Conservation (phyloP, 371 early-diverging fungal species). For the Mucor mucedo region DNA sequence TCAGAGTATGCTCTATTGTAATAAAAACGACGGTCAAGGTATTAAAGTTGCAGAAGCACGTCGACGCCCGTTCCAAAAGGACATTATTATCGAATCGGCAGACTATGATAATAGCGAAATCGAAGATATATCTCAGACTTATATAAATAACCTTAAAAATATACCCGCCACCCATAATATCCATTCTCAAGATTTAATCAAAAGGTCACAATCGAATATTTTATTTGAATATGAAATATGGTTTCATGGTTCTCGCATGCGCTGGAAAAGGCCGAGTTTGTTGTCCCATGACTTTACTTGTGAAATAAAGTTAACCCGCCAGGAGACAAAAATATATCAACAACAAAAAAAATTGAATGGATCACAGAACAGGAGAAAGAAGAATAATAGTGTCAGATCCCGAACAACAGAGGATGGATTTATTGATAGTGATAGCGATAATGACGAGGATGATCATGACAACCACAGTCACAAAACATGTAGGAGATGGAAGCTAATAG, state of each 20-base stretch:
- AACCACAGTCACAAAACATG: conserved; percentile 30
- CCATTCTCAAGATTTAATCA: conserved; percentile 33
- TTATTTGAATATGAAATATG: conserved; percentile 46
- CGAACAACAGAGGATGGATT: conserved; percentile 12
- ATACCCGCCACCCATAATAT: conserved; percentile 6
- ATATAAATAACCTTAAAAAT: conserved; percentile 6
- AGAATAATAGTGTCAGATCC: neutral
- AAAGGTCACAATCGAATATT: conserved; percentile 40
- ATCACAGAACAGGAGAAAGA: conserved; percentile 2
- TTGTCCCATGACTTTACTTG: conserved; percentile 49
- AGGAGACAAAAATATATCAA: neutral
- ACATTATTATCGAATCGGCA: conserved; percentile 38
- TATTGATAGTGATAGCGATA: conserved; percentile 34
- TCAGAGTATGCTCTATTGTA: conserved; percentile 42
- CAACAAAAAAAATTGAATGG: neutral
- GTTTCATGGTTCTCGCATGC: conserved; percentile 38
- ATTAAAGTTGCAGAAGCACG: conserved; percentile 43
- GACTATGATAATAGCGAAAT: conserved; percentile 19
- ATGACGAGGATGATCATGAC: conserved; percentile 34
- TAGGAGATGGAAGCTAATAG: conserved; percentile 32
- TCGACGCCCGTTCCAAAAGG: conserved; percentile 46
- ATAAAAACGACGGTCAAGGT: conserved; percentile 10
- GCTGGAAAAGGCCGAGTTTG: conserved; percentile 48
- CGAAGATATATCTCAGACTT: conserved; percentile 4
- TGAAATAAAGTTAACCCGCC: conserved; percentile 31